Base-by-base conservation (phyloP, 1,139 yeast genomes). In the Zygosaccharomyces pseudobailii region DNA sequence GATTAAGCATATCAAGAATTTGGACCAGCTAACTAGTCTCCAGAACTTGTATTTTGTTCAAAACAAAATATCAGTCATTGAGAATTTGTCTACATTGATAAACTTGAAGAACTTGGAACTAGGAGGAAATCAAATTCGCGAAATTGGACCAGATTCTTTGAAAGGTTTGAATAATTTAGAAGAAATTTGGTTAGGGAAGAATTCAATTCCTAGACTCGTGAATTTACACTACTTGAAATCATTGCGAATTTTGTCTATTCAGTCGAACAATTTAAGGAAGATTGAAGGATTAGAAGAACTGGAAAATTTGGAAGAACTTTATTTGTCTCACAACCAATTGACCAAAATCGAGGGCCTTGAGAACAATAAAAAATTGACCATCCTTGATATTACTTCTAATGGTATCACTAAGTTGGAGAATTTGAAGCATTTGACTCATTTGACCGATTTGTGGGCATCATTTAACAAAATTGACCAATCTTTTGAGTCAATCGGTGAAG, bases 381-480 rank as follows among this genome's bases (percentile, higher is more conserved):
- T 87, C 0, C 67, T 94, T 50, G 99, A 94, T 63, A 75, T 94
- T 20, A 84, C 97, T 0, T 78, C 87, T 2, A 94, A 94, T 63
- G 73, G 73, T 50, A 73, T 94, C 32, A 61, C 74, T 4, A 74
- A 75, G 45, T 69, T 94, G 44, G 83, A 80, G 49, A 83, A 84
- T 53, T 61, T 94, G 47, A 69, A 73, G 2, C 95, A 87, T 59
- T 74, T 92, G 53, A 66, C 58, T 0, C 66, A 84, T 31, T 73
- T 94, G 54, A 89, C 96, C 7, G 99, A 94, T 66, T 73, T 94
- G 46, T 94, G 98, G 98, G 89, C 95, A 28, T 87, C 96, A 0
- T 79, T 80, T 57, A 94, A 92, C 66, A 67, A 76, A 58, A 67
- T 94, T 25, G 76, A 79, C 28, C 68, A 63, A 45, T 72, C 78